Base-by-base conservation (phyloP, 2,329 filamentous ascomycete species). In the Alternaria atra region DNA sequence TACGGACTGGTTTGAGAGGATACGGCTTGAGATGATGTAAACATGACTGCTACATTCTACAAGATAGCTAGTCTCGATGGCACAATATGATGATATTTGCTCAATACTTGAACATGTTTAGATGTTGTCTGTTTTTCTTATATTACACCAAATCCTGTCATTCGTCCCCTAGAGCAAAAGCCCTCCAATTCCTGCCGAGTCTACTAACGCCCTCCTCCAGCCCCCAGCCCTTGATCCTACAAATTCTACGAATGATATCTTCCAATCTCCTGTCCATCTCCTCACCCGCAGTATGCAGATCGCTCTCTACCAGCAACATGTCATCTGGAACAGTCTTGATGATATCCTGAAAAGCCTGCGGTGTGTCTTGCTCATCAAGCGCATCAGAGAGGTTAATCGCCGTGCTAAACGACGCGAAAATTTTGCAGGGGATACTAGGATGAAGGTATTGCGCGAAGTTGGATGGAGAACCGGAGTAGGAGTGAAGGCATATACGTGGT, bases 401-500 rank as follows among this genome's bases (percentile, higher is more conserved):
- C 0, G 85, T 85, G 2, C 93, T 97, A 74, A 98, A 96, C 1
- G 93, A 97, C 70, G 97, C 94, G 79, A 89, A 99, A 20, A 98
- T 85, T 15, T 88, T 84, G 0, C 89, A 88, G 0, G 94, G 94
- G 8, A 95, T 87, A 1, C 86, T 83, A 1, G 87, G 86, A 65
- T 91, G 85, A 48, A 93, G 80, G 72, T 97, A 98, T 76, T 93
- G 93, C 66, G 86, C 89, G 37, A 97, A 80, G 32, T 90, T 85
- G 58, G 95, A 89, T 10, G 87, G 83, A 6, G 90, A 86, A 0
- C 93, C 94, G 48, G 91, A 96, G 79, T 93, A 99, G 0, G 94
- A 97, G 79, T 99, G 95, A 60, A 99, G 87, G 74, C 95, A 99
- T 74, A 98, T 90, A 8, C 94, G 84, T 1, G 94, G 93, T 4